These are phyloP conservation scores for Colletotrichum scovillei DNA, from an alignment of 2,329 filamentous ascomycete species.

Conservation along the genomic window DNA sequence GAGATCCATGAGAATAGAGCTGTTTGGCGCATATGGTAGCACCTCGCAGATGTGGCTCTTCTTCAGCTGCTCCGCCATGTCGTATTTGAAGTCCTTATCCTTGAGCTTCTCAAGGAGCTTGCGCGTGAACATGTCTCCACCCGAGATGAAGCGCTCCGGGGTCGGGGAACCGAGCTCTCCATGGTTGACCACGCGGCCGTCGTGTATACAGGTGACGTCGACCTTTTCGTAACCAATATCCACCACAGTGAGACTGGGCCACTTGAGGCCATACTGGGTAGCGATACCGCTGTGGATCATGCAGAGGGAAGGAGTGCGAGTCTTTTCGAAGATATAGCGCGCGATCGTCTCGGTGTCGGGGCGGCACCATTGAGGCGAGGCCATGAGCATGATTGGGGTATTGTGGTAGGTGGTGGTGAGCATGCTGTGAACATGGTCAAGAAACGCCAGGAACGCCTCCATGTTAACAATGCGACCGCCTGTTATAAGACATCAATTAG, in stretches of 20 bases:
- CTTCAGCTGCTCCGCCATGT: conserved; percentile 79
- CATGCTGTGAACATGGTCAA: conserved; percentile 90
- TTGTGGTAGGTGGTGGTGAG: conserved; percentile 95
- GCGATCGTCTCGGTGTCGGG: conserved; percentile 89
- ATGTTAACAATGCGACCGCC: conserved; percentile 89
- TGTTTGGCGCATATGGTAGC: conserved; percentile 64
- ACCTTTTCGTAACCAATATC: conserved; percentile 95
- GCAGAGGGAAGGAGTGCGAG: conserved; percentile 91
- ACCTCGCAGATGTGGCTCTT: conserved; percentile 75
- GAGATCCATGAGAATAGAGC: conserved; percentile 59
- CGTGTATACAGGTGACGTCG: conserved; percentile 89
- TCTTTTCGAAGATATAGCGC: conserved; percentile 97
- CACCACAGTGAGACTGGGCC: conserved; percentile 83
- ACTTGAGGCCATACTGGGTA: conserved; percentile 83
- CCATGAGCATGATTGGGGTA: conserved; percentile 91
- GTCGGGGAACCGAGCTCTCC: conserved; percentile 70
- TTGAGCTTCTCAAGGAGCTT: conserved; percentile 75
- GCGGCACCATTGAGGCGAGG: conserved; percentile 89
- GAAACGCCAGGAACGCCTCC: conserved; percentile 91
- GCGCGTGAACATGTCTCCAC: conserved; percentile 88
- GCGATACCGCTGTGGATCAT: conserved; percentile 91
- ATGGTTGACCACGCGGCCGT: conserved; percentile 79
- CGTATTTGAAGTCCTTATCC: conserved; percentile 67
- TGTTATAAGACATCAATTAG: conserved; percentile 42
- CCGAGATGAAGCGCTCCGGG: conserved; percentile 67